Evolutionary conservation across 2,329 filamentous ascomycete species (phyloP), one percentile per base, ranked within the genome.

Genomic region (Phyllosticta paracitricarpa): DNA sequence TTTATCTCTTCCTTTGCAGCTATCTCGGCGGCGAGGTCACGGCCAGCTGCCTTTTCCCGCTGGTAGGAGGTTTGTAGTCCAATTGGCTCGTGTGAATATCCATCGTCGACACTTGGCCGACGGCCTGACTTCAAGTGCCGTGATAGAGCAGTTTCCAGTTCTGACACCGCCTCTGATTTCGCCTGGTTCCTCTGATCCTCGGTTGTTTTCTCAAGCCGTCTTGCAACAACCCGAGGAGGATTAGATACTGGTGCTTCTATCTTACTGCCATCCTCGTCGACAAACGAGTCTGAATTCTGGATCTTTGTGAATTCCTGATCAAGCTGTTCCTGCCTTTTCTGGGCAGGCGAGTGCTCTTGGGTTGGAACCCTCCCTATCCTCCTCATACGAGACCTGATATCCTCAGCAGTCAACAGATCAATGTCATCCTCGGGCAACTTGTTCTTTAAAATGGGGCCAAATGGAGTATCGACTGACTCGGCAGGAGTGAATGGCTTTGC

Each of bases 381-480:
- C n/a, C 73, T 73, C 70, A 78, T 77, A 17, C 71, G 70, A 30
- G 77, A 75, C 26, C 77, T 72, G n/a, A 78, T 71, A 24, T 74
- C 69, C 12, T 69, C 70, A 4, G 76, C 74, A 56, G 70, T 77
- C 28, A 79, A 66, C 6, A 72, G 67, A 56, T 79, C 76, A 19
- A 78, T 66, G 59, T 78, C 75, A 52, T 75, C 68, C 53, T 72
- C 64, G 1, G 73, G 72, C 10, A 74, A 63, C 6, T 55, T 54
- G 12, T 40, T 54, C 14, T 19, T 52, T 19, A 28, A 48, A 40
- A 55, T 24, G 40, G 14, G 17, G 40, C 40, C 40, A 48, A 48
- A 48, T 4, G 40, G 40, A n/a, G 40, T 54, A 10, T 54, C 22
- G 52, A 54, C 22, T 54, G 22, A 28, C 12, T 24, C 52, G 22